Conservation (phyloP, 495 filamentous ascomycete genomes). For the Tuber magnatum region DNA sequence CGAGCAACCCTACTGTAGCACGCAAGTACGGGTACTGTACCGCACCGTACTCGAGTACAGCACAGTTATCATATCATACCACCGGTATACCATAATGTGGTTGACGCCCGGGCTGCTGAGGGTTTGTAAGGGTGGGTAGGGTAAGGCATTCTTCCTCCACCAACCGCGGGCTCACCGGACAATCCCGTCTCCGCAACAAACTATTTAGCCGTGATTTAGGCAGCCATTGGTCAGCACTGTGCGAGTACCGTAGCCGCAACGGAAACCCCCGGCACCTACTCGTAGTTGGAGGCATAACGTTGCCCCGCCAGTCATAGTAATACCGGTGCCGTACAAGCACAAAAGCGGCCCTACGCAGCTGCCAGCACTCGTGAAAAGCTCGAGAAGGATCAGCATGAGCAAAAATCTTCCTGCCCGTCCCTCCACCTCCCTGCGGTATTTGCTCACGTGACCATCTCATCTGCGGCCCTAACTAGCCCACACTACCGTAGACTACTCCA, state of each 20-base stretch:
- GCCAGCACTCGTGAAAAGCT: neutral
- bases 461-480: neutral
- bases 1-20: neutral
- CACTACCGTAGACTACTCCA: too few relatives aligned
- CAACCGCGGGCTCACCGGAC: neutral
- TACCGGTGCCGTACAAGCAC: too few relatives aligned
- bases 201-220: neutral
- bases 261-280: too few relatives aligned
- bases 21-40: too few relatives aligned
- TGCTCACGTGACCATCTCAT: neutral
- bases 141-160: too few relatives aligned
- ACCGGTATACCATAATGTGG: too few relatives aligned
- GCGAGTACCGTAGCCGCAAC: too few relatives aligned
- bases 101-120: neutral
- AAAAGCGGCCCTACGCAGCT: too few relatives aligned
- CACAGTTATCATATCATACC: too few relatives aligned
- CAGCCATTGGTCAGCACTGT: neutral
- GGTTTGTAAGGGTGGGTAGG: too few relatives aligned
- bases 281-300: too few relatives aligned
- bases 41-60: neutral
- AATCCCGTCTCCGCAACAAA: neutral
- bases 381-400: neutral
- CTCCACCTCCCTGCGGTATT: neutral
- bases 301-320: too few relatives aligned
- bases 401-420: neutral